Conservation (phyloP, 129 eudicot species). For the Flaveria bidentis region DNA sequence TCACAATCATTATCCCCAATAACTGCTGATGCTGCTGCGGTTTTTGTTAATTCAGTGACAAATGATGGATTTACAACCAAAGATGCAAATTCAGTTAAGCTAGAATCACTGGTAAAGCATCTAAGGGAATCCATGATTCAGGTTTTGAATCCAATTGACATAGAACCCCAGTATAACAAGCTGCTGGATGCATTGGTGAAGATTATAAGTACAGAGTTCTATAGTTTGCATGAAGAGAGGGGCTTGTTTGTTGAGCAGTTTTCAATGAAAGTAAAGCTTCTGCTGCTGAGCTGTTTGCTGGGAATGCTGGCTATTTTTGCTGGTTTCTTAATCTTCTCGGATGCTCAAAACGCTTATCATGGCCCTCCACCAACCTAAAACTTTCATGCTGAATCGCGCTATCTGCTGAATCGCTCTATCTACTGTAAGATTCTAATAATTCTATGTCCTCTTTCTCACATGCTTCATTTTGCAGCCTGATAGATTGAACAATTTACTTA, state of each 20-base stretch:
- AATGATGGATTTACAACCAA: slow-evolving; percentile 16
- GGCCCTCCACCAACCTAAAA: slow-evolving; percentile 38
- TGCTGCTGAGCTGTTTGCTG: slow-evolving; percentile 24
- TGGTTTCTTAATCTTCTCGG: background rate
- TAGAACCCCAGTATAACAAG: slow-evolving; percentile 30
- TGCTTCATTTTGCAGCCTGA: slow-evolving; percentile 21
- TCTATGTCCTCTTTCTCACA: background rate
- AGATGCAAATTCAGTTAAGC: background rate
- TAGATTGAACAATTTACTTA: slow-evolving; percentile 3
- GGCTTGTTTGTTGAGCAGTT: background rate
- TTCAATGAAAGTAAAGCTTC: background rate
- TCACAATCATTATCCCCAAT: slow-evolving; percentile 16
- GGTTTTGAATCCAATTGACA: slow-evolving; percentile 23
- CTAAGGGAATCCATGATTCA: slow-evolving; percentile 19
- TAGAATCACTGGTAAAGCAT: slow-evolving; percentile 33
- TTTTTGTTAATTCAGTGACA: background rate
- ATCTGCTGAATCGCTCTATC: slow-evolving; percentile 6
- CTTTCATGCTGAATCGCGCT: background rate
- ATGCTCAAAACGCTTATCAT: background rate
- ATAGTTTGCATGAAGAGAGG: slow-evolving; percentile 26
- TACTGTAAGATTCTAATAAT: slow-evolving; percentile 24
- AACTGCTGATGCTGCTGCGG: background rate
- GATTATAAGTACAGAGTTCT: slow-evolving; percentile 29
- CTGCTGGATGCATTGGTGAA: slow-evolving; percentile 27
- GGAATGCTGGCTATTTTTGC: slow-evolving; percentile 21